phyloP scores from a whole-genome alignment of 2,329 filamentous ascomycete genomes.

The Septoria linicola region DNA sequence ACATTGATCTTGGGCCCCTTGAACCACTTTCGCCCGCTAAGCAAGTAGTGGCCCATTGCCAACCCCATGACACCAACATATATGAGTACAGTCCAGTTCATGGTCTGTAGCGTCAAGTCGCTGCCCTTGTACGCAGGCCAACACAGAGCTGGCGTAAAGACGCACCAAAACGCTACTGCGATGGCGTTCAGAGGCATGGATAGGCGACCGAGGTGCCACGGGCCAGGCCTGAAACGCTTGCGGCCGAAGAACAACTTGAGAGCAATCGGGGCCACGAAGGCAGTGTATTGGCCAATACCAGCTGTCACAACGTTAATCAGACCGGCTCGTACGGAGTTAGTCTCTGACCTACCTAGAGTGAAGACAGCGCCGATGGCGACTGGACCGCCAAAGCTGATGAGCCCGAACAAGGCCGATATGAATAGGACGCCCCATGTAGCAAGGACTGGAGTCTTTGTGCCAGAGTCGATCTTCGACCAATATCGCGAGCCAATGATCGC shows the following conservation, averaged over 20 bases:
- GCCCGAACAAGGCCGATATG: conserved; percentile 31
- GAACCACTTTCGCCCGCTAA: conserved; percentile 38
- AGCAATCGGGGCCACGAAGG: conserved; percentile 34
- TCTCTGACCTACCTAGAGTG: conserved; percentile 28
- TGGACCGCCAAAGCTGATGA: conserved; percentile 35
- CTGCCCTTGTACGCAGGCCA: conserved; percentile 35
- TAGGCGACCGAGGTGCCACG: conserved; percentile 37
- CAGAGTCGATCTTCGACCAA: conserved; percentile 33
- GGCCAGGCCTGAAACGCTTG: conserved; percentile 32
- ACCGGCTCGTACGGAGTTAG: neutral
- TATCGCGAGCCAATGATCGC: conserved; percentile 32
- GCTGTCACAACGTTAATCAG: conserved; percentile 6
- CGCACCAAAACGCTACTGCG: conserved; percentile 33
- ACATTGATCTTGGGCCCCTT: conserved; percentile 39
- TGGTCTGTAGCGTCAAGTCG: conserved; percentile 33
- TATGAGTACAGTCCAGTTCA: conserved; percentile 35
- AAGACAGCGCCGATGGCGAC: conserved; percentile 38
- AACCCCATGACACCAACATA: conserved; percentile 37
- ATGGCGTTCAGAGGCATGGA: conserved; percentile 33
- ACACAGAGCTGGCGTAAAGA: conserved; percentile 37
- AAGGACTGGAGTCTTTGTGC: conserved; percentile 36
- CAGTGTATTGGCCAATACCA: conserved; percentile 21
- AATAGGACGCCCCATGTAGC: conserved; percentile 36
- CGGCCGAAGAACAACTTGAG: conserved; percentile 35
- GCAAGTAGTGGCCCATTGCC: conserved; percentile 33